Conservation (phyloP, 345 rosid species). For the Excoecaria cochinchinensis region DNA sequence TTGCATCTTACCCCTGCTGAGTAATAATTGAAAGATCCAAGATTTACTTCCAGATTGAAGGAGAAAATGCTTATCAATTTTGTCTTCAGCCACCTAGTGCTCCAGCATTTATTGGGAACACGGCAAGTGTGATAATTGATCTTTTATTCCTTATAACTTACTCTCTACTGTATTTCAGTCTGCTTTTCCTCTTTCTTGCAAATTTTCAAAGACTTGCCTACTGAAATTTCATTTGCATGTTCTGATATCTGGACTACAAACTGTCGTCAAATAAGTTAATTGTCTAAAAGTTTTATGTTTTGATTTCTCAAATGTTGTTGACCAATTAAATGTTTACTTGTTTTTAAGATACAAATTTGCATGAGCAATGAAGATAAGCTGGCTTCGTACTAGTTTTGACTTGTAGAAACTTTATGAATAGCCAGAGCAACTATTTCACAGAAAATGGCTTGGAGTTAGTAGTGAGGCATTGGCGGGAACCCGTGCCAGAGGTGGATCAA, state of each 20-base stretch:
- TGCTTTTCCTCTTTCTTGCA: background rate
- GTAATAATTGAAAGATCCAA: background rate
- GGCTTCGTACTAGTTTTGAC: conserved; percentile 38
- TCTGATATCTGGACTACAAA: background rate
- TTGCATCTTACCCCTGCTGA: background rate
- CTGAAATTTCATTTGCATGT: conserved; percentile 9
- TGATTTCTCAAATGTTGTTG: background rate
- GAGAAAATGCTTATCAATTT: conserved; percentile 82
- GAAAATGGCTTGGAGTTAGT: conserved; percentile 58
- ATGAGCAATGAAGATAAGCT: conserved; percentile 10
- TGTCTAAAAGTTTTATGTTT: background rate
- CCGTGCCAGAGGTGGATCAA: conserved; percentile 74
- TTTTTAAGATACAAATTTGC: background rate
- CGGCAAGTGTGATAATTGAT: conserved; percentile 43
- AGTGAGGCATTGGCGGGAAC: conserved; percentile 95
- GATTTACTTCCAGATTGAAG: conserved; percentile 53
- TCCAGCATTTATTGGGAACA: conserved; percentile 92
- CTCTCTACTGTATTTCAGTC: background rate
- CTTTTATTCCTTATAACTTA: background rate
- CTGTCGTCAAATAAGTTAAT: background rate
- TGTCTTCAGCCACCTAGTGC: conserved; percentile 85
- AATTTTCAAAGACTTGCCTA: background rate
- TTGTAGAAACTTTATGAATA: conserved; percentile 54
- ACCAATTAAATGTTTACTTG: background rate
- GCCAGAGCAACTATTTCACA: conserved; percentile 94